Evolutionary conservation across 306 rosid genomes (phyloP).

Genomic region (apple (Malus domestica)): ASM211411v1 NC_041792.1:21873907-21874406

Average conservation of each 20-base stretch:
- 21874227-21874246: constrained; percentile 18
- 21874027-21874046: constrained; percentile 1
- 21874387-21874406: constrained; percentile 52
- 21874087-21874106: constrained; percentile 34
- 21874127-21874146: constrained; percentile 16
- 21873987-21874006: background rate
- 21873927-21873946: background rate
- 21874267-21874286: constrained; percentile 39
- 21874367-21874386: constrained; percentile 35
- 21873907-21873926: background rate
- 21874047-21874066: constrained; percentile 58
- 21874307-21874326: constrained; percentile 30
- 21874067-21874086: constrained; percentile 49
- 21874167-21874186: constrained; percentile 27
- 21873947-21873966: too few species aligned
- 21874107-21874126: constrained; percentile 27
- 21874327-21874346: constrained; percentile 14
- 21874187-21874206: background rate
- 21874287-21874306: constrained; percentile 19
- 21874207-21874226: background rate
- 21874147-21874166: constrained; percentile 13
- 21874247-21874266: constrained; percentile 14
- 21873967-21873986: too few species aligned
- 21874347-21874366: background rate
- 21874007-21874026: background rate